A percentile compares a stretch with the other conserved stretches of the same genome.
Evolutionary conservation across 2,329 filamentous ascomycete genomes (phyloP).

Genomic region (Hirsutella thompsonii): DNA sequence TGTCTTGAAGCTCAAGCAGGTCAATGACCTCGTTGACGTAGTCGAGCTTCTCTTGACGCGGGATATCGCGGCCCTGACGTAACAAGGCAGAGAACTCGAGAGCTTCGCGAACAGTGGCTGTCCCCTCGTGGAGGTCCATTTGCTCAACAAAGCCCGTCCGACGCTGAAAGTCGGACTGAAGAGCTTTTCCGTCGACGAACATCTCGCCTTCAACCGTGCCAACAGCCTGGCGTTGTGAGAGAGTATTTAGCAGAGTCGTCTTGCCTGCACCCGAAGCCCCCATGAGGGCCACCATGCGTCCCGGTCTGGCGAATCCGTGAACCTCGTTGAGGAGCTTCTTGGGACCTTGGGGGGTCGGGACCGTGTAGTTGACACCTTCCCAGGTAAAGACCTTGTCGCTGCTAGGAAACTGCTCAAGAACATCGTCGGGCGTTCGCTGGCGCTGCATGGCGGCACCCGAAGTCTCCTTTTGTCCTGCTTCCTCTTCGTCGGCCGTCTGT

Average conservation of each 20-base stretch:
- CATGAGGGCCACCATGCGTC: slow-evolving; percentile 71
- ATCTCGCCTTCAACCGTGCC: slow-evolving; percentile 67
- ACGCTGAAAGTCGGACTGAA: slow-evolving; percentile 14
- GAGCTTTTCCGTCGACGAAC: slow-evolving; percentile 58
- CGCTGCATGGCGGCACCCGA: slow-evolving; percentile 7
- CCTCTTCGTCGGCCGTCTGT: slow-evolving; percentile 34
- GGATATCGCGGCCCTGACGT: slow-evolving; percentile 41
- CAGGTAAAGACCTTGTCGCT: slow-evolving; percentile 48
- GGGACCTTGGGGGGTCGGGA: slow-evolving; percentile 45
- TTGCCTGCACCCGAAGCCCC: slow-evolving; percentile 29
- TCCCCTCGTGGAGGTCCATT: slow-evolving; percentile 50
- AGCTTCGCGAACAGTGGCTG: slow-evolving; percentile 51
- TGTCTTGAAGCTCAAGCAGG: slow-evolving; percentile 49
- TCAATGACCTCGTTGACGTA: slow-evolving; percentile 54
- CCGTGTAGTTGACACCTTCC: slow-evolving; percentile 34
- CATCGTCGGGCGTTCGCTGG: slow-evolving; percentile 53
- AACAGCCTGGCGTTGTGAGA: slow-evolving; percentile 64
- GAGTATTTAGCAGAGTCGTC: slow-evolving; percentile 39
- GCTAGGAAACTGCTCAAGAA: slow-evolving; percentile 24
- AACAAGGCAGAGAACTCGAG: slow-evolving; percentile 52
- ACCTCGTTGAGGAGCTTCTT: slow-evolving; percentile 62
- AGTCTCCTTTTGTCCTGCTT: slow-evolving; percentile 1
- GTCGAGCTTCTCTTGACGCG: slow-evolving; percentile 46
- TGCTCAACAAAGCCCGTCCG: slow-evolving; percentile 46
- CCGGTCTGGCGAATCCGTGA: slow-evolving; percentile 75